These are phyloP conservation scores for Oryza australiensis DNA, from an alignment of 176 grass and related monocot species.

Conservation along the genomic window DNA sequence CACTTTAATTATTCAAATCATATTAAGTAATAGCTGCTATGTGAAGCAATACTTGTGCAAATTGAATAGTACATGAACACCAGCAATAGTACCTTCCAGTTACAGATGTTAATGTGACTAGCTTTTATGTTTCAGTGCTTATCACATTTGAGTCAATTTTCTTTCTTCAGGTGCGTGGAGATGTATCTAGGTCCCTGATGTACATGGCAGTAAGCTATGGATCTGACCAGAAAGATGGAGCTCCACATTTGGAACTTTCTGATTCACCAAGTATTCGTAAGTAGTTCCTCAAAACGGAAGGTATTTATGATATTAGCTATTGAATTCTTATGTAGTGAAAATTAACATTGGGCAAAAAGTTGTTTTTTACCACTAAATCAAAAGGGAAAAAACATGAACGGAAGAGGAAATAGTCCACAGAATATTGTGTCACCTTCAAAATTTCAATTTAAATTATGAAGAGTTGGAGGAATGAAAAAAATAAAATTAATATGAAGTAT, in stretches of 20 bases:
- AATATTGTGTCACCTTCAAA: background rate
- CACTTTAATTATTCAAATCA: background rate
- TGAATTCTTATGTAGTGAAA: too few relatives aligned
- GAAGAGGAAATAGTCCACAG: background rate
- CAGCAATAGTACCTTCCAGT: background rate
- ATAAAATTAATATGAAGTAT: background rate
- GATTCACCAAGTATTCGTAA: conserved; percentile 73
- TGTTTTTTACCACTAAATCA: background rate
- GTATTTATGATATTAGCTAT: background rate
- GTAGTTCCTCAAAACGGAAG: conserved; percentile 16
- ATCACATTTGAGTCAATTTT: background rate
- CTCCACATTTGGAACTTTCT: conserved; percentile 57
- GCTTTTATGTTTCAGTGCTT: background rate
- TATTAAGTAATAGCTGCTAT: background rate
- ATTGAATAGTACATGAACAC: background rate
- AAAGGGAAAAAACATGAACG: background rate
- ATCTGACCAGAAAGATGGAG: conserved; percentile 54
- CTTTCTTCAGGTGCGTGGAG: conserved; percentile 59
- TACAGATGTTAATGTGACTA: background rate
- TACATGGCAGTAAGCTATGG: conserved; percentile 79
- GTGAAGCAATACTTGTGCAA: background rate
- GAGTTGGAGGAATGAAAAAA: background rate
- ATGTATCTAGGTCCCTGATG: conserved; percentile 81
- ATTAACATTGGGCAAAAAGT: background rate
- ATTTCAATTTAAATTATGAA: background rate